Base-by-base conservation (phyloP, 2,329 filamentous ascomycete genomes). In the Xylaria sp. region DNA sequence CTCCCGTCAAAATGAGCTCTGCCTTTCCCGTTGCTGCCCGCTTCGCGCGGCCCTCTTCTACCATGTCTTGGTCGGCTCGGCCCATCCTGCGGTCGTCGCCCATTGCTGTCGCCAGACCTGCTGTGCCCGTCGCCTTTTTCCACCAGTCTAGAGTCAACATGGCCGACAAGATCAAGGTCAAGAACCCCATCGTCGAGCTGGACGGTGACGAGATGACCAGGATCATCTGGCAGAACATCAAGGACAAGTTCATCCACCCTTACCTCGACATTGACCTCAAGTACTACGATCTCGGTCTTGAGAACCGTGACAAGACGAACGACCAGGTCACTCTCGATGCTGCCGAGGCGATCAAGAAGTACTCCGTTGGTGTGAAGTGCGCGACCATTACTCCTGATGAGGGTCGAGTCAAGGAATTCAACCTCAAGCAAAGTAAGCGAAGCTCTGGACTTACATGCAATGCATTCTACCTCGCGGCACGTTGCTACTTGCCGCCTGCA, bases 221-320 rank as follows among this genome's bases (percentile, higher is more conserved):
- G 72, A 92, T 99, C 76, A 99, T 99, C 82, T 99, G 94, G 94
- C 83, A 97, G 81, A 87, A 90, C 77, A 99, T 99, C 85, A 97
- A 97, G 85, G 90, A 97, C 80, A 96, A 95, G 84, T 93, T 97
- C 81, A 97, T 97, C 78, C 83, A 88, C 79, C 92, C 92, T 59
- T 97, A 94, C 80, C 88, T 99, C 68, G 92, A 97, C 76, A 86
- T 99, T 76, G 93, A 97, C 78, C 87, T 99, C 73, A 97, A 99
- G 83, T 96, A 96, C 85, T 96, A 96, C 78, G 92, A 96, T 74
- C 79, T 96, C 70, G 94, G 94, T 63, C 85, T 67, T 66, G 87
- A 91, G 75, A 96, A 96, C 84, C 90, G 94, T 74, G 93, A 99
- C 76, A 78, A 96, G 84, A 97, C 94, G 75, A 87, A 95, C 76